phyloP scores from a whole-genome alignment of 2,329 filamentous ascomycete genomes.

The Rutstroemia sp. region DNA sequence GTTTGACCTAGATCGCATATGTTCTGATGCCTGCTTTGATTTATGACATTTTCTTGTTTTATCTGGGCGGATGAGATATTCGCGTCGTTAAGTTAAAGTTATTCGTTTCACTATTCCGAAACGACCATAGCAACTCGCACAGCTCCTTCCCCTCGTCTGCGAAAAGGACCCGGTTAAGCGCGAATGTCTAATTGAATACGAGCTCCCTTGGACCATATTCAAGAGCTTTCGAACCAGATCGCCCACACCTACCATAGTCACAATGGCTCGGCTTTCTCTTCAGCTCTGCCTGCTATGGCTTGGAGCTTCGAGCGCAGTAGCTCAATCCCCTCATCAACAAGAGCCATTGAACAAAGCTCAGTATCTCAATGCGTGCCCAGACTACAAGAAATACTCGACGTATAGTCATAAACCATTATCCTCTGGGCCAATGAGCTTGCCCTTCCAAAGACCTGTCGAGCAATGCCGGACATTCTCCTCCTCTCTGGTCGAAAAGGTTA shows the following conservation, averaged over 20 bases:
- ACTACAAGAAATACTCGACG: slow-evolving; percentile 30
- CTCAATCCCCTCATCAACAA: slow-evolving; percentile 8
- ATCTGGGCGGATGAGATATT: too few relatives aligned
- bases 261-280: not conserved
- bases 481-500: slow-evolving; percentile 78
- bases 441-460: slow-evolving; percentile 75
- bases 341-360: not conserved
- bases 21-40: too few relatives aligned
- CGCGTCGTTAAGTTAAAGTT: too few relatives aligned
- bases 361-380: slow-evolving; percentile 27
- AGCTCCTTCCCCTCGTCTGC: too few relatives aligned
- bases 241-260: too few relatives aligned
- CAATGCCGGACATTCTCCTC: slow-evolving; percentile 88
- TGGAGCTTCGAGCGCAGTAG: not conserved
- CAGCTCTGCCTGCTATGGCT: slow-evolving; percentile 3
- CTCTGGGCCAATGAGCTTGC: slow-evolving; percentile 68
- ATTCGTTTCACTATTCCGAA: too few relatives aligned
- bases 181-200: too few relatives aligned
- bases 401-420: slow-evolving; percentile 64
- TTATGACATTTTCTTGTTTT: too few relatives aligned
- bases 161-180: too few relatives aligned
- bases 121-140: too few relatives aligned
- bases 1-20: too few relatives aligned
- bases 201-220: not conserved
- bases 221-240: too few relatives aligned